Conservation (phyloP, 345 rosid species). For the Triadica sebifera region DNA sequence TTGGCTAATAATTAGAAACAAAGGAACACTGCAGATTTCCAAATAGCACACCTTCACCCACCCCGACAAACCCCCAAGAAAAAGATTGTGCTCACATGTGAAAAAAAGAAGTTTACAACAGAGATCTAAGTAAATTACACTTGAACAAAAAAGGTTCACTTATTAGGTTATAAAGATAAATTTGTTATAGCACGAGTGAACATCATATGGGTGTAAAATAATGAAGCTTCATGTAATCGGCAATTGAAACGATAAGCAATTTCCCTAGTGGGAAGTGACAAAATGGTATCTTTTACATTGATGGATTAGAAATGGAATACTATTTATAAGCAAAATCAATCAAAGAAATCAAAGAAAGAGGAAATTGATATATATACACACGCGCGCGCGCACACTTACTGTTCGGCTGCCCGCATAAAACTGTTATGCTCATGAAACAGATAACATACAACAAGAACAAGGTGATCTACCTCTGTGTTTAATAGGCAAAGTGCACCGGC, state of each 20-base stretch:
- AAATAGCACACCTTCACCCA: background rate
- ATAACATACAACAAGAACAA: no score
- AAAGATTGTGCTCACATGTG: background rate
- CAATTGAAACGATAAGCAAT: background rate
- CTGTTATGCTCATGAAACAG: no score
- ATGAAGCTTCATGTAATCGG: background rate
- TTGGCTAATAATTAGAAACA: background rate
- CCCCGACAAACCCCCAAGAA: background rate
- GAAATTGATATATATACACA: no score
- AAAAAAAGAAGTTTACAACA: background rate
- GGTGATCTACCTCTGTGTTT: no score
- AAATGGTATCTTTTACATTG: no score
- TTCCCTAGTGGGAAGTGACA: background rate
- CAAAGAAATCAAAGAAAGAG: no score
- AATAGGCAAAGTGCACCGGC: no score
- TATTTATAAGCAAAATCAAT: no score
- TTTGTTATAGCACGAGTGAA: background rate
- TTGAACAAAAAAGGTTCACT: background rate
- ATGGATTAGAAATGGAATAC: no score
- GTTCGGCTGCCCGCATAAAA: no score
- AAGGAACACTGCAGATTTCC: background rate
- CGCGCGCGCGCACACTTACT: no score
- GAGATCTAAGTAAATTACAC: background rate
- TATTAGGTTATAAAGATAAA: background rate
- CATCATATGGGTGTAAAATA: background rate